phyloP scores from a whole-genome alignment of 495 filamentous ascomycete species.

The Trichocladium uniseriatum region DNA sequence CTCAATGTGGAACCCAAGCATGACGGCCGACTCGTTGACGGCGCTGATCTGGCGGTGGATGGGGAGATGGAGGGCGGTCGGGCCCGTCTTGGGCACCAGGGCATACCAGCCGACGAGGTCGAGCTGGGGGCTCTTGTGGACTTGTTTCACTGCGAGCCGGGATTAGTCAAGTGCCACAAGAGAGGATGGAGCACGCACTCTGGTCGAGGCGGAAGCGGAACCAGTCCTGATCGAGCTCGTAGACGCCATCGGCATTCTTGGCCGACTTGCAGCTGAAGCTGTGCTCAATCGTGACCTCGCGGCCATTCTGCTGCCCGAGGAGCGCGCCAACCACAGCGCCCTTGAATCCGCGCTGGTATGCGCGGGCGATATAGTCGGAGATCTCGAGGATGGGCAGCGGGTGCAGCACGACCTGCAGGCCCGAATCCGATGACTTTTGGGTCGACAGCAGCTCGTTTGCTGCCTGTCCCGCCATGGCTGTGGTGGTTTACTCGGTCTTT shows the following conservation, averaged over 20 bases:
- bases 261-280: conserved; percentile 70
- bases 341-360: conserved; percentile 62
- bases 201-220: conserved; percentile 74
- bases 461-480: conserved; percentile 12
- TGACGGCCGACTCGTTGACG: conserved; percentile 77
- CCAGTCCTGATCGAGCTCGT: conserved; percentile 56
- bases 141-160: conserved; percentile 63
- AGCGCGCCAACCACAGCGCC: conserved; percentile 80
- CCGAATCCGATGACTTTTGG: conserved; percentile 58
- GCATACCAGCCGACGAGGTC: conserved; percentile 96
- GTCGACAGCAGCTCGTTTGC: conserved; percentile 34
- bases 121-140: conserved; percentile 71
- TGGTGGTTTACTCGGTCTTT: background rate
- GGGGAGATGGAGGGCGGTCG: conserved; percentile 54
- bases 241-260: conserved; percentile 39
- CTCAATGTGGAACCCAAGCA: conserved; percentile 74
- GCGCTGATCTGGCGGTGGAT: conserved; percentile 69
- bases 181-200: conserved; percentile 46
- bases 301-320: conserved; percentile 81
- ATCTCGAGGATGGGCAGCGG: conserved; percentile 92
- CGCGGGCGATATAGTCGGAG: conserved; percentile 90
- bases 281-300: conserved; percentile 83
- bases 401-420: conserved; percentile 77
- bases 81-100: conserved; percentile 64
- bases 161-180: background rate